Conservation (phyloP, 768 basidiomycete genomes). For the Pulveroboletus ravenelii region DNA sequence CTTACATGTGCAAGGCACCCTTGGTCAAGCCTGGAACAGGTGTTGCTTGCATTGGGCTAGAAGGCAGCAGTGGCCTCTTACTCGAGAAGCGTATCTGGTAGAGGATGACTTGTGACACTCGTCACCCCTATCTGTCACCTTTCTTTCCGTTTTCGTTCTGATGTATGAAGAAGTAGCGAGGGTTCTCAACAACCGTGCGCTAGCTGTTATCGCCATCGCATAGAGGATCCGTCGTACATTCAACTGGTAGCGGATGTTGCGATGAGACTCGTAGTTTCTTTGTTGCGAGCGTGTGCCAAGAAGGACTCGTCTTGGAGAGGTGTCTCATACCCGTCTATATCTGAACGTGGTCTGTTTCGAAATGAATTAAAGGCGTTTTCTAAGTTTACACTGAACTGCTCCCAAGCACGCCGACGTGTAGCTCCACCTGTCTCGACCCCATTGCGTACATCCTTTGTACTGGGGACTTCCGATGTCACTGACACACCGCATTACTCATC, state of each 20-base stretch:
- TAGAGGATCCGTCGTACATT: constrained; percentile 1
- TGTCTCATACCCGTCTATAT: neutral
- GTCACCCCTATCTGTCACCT: too few species aligned
- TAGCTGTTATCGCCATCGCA: neutral
- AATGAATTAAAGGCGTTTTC: constrained; percentile 1
- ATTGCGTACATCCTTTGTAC: too few species aligned
- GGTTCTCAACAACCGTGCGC: constrained; percentile 22
- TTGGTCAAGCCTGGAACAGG: constrained; percentile 91
- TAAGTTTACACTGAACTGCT: too few species aligned
- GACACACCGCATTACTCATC: too few species aligned
- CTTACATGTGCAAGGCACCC: constrained; percentile 98
- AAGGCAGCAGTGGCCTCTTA: constrained; percentile 77
- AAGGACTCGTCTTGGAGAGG: neutral
- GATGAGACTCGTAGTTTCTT: neutral
- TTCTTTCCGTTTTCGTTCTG: neutral
- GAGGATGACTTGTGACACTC: constrained; percentile 15
- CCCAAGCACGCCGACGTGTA: too few species aligned
- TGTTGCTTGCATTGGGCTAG: constrained; percentile 87
- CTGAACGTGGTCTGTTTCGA: neutral
- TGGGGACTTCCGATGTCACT: too few species aligned
- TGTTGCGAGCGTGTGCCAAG: neutral
- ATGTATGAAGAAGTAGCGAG: neutral
- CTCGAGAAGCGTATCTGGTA: constrained; percentile 88
- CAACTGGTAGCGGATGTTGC: constrained; percentile 10
- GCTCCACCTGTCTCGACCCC: too few species aligned